Conservation (phyloP, 805 yeast genomes). For the Metschnikowia cubensis region DNA sequence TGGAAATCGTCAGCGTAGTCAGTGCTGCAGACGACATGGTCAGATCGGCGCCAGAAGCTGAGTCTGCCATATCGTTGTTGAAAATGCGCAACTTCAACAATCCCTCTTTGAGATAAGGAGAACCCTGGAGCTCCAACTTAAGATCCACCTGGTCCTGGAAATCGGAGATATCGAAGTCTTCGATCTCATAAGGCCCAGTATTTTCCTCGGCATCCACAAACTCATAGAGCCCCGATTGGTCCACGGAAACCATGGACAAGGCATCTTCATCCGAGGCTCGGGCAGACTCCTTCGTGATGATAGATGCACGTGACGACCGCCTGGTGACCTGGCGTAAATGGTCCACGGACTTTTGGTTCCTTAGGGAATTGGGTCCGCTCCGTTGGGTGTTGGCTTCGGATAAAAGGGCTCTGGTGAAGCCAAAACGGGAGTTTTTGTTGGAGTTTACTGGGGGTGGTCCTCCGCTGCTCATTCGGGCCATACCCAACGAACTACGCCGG, state of each 20-base stretch:
- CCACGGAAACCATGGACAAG: conserved; percentile 34
- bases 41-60: conserved; percentile 3
- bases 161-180: conserved; percentile 37
- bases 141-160: conserved; percentile 52
- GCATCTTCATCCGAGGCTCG: conserved; percentile 25
- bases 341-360: conserved; percentile 28
- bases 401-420: conserved; percentile 39
- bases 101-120: conserved; percentile 80
- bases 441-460: too few relatives aligned
- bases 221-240: conserved; percentile 23
- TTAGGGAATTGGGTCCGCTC: conserved; percentile 12
- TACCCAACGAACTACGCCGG: conserved; percentile 25
- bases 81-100: conserved; percentile 42
- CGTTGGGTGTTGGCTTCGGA: conserved; percentile 26
- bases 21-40: conserved; percentile 10
- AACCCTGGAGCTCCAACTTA: conserved; percentile 61
- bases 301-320: conserved; percentile 33
- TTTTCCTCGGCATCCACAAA: conserved; percentile 10
- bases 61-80: conserved; percentile 37
- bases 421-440: conserved; percentile 23
- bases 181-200: conserved; percentile 23
- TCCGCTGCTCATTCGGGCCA: conserved; percentile 25
- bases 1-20: conserved; percentile 11
- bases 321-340: conserved; percentile 24
- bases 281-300: conserved; percentile 30